Evolutionary conservation across 805 yeast genomes (phyloP).

Genomic region (Kodamaea hsintzibuensis): DNA sequence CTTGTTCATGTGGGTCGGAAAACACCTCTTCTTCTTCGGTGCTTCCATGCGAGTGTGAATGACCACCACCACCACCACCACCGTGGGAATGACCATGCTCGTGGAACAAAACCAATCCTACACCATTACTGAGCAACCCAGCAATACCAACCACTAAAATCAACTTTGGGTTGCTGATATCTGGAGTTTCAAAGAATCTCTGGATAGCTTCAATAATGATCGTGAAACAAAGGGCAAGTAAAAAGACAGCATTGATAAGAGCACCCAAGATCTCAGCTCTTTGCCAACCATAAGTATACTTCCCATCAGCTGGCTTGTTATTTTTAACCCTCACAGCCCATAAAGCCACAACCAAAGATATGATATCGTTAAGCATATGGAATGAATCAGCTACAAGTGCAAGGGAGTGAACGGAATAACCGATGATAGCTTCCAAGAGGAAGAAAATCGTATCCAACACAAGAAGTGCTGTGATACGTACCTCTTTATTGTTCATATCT

Average conservation of each 20-base stretch:
- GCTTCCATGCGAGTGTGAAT: slow-evolving; percentile 29
- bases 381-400: slow-evolving; percentile 96
- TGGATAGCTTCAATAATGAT: slow-evolving; percentile 92
- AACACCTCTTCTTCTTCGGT: not conserved
- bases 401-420: slow-evolving; percentile 89
- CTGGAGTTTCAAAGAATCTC: slow-evolving; percentile 79
- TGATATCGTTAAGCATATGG: slow-evolving; percentile 95
- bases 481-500: slow-evolving; percentile 54
- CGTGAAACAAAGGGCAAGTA: slow-evolving; percentile 88
- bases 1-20: slow-evolving; percentile 3
- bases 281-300: slow-evolving; percentile 97
- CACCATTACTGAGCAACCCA: slow-evolving; percentile 78
- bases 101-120: slow-evolving; percentile 86
- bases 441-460: slow-evolving; percentile 80
- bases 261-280: slow-evolving; percentile 97
- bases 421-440: slow-evolving; percentile 79
- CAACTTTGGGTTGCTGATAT: slow-evolving; percentile 77
- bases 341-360: slow-evolving; percentile 83
- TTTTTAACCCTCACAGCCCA: slow-evolving; percentile 96
- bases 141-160: slow-evolving; percentile 79
- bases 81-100: slow-evolving; percentile 55
- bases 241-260: slow-evolving; percentile 86
- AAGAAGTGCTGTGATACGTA: slow-evolving; percentile 70
- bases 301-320: slow-evolving; percentile 76
- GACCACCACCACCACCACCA: slow-evolving; percentile 57